Base-by-base conservation (phyloP, 2,329 filamentous ascomycete species). In the Paramyrothecium sp. region DNA sequence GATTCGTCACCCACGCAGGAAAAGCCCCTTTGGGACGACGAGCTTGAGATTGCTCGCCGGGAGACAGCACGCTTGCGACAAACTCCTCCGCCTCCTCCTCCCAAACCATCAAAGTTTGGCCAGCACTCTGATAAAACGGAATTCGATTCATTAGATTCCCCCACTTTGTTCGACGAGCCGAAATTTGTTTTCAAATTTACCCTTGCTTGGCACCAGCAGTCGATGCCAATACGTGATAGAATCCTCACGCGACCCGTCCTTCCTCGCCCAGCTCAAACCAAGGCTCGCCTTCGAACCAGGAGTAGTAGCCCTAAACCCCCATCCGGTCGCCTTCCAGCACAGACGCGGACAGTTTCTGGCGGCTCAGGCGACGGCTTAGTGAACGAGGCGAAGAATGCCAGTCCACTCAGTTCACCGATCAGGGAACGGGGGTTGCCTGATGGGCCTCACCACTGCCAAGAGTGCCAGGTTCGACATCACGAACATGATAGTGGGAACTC, bases 141-240 rank as follows among this genome's bases (percentile, higher is more conserved):
- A 54, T 74, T 74, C 16, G 83, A 81, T 26, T 85, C 82, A 17
- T 76, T 78, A n/a, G 79, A 78, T 16, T 85, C 83, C 10, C 77
- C 81, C 2, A 83, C 84, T 1, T 74, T 81, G 7, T 83, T 74
- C 58, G 81, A 85, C 62, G 74, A 83, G 68, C 74, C 81, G 69
- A 77, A 81, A 61, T 91, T 85, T 66, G 81, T 85, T 58, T 93
- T 93, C 78, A 90, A 88, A 60, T 93, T 93, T 66, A 85, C 88
- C 11, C 80, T 92, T 2, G 87, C 89, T 58, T 89, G 84, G 80
- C 80, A 86, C 46, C 74, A 81, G 52, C 82, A 82, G 22, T 71
- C 79, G 20, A 78, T 82, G 60, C 78, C 83, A 54, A 76, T 78
- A 0, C 83, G 82, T 3, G 83, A 88, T 46, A 83, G 86, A 3